phyloP scores from a whole-genome alignment of 148 eudicot species.

The Camellia sinensis region DNA sequence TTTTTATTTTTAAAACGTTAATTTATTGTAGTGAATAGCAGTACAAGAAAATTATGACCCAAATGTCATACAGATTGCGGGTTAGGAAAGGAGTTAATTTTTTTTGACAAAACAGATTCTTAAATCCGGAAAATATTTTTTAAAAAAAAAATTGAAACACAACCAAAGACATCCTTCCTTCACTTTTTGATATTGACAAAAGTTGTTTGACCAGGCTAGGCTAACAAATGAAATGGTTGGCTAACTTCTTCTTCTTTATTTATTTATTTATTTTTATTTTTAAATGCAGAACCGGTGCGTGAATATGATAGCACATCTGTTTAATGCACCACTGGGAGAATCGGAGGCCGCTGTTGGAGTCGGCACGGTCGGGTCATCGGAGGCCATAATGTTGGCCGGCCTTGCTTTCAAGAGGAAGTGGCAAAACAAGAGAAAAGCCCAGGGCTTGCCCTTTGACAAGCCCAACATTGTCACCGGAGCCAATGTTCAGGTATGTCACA shows the following conservation, averaged over 20 bases:
- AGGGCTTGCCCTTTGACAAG: conserved; percentile 25
- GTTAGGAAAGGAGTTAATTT: too few species aligned
- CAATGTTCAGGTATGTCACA: conserved; percentile 22
- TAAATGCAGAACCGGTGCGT: conserved; percentile 25
- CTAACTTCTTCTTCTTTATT: too few species aligned
- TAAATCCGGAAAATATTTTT: too few species aligned
- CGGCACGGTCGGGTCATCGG: conserved; percentile 33
- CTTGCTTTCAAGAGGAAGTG: conserved; percentile 33
- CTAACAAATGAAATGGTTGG: not conserved
- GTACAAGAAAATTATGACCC: too few species aligned
- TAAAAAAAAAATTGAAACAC: too few species aligned
- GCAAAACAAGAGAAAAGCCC: conserved; percentile 24
- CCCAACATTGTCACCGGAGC: conserved; percentile 37
- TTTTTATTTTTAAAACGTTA: too few species aligned
- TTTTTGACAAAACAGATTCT: too few species aligned
- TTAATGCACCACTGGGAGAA: conserved; percentile 27
- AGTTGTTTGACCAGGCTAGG: too few species aligned
- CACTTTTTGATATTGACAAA: too few species aligned
- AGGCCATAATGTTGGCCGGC: conserved; percentile 35
- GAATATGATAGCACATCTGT: conserved; percentile 29
- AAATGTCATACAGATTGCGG: too few species aligned
- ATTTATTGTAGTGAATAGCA: too few species aligned
- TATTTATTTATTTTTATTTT: not conserved
- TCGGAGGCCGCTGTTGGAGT: conserved; percentile 24
- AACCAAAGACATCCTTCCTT: too few species aligned